Base-by-base conservation (phyloP, 306 rosid genomes). In the Cicer chorassanicum region DNA sequence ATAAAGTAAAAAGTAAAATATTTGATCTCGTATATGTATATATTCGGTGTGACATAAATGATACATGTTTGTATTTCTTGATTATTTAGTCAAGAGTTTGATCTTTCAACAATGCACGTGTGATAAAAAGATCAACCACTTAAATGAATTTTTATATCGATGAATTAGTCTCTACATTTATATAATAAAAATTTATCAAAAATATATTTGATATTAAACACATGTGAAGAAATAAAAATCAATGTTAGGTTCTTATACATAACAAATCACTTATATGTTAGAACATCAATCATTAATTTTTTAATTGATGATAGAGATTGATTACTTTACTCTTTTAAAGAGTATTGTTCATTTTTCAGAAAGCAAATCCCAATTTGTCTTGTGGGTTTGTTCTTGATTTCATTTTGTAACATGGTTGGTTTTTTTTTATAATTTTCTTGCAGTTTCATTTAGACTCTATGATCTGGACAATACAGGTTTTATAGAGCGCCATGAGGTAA, bases 361-460 rank as follows among this genome's bases (percentile, higher is more conserved):
- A 8, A 53, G 5, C 4, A 51, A 51, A 51, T 2, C 8, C 1
- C 9, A 7, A 16, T 53, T 8, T 14, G 3, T 50, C 13, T 53
- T 38, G 7, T 39, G 18, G 3, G 9, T 56, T 56, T 61, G 19
- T 63, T n/a, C 50, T 65, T 56, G 29, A 41, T 42, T 67, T 14
- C 61, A 56, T 24, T 0, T 18, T 39, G 4, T 62, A 13, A 59
- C 68, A n/a, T 36, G 34, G 12, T 12, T 70, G 16, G 1, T 1
- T 21, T 63, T 78, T 6, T 18, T 9, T n/a, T n/a, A n/a, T n/a
- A n/a, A 42, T 55, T 8, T 74, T 71, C 2, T 65, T 76, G 70
- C 92, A 91, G 97, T 94, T 88, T 88, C 98, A 13, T 94, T 91
- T 70, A 91, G 74, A 87, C 88, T 91, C 12, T 94, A 94, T 49